Evolutionary conservation across 495 filamentous ascomycete genomes (phyloP).

Genomic region (Neurospora sp.): DNA sequence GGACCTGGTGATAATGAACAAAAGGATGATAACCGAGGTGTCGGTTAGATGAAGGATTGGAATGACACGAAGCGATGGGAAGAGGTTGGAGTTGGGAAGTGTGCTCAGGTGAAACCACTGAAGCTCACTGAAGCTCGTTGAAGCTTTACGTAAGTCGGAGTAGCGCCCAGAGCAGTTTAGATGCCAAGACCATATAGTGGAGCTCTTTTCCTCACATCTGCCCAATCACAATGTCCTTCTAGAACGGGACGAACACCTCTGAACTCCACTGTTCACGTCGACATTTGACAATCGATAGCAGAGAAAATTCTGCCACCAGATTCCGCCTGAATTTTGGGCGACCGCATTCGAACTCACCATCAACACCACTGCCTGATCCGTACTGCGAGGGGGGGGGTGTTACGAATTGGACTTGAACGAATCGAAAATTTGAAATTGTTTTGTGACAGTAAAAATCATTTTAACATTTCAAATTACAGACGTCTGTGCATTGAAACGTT

Average conservation of each 20-base stretch:
- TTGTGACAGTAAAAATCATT: too few relatives aligned
- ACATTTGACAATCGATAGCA: not conserved
- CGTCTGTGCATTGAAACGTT: too few relatives aligned
- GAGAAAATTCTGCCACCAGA: conserved; percentile 7
- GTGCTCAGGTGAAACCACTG: not conserved
- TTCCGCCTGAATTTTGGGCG: conserved; percentile 8
- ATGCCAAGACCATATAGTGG: not conserved
- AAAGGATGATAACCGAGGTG: not conserved
- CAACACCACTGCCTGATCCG: not conserved
- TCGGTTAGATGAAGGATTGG: not conserved
- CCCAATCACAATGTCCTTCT: not conserved
- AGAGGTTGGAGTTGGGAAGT: not conserved
- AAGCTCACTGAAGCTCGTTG: not conserved
- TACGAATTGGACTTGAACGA: too few relatives aligned
- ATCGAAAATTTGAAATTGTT: too few relatives aligned
- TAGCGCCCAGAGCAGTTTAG: not conserved
- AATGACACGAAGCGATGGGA: not conserved
- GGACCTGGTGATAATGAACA: not conserved
- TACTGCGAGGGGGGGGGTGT: too few relatives aligned
- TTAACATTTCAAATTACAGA: too few relatives aligned
- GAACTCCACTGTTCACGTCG: not conserved
- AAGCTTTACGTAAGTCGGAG: not conserved
- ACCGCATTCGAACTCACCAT: not conserved
- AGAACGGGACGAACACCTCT: not conserved
- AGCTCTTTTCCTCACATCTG: not conserved